Evolutionary conservation across 176 grass and related monocot species (phyloP), one percentile per base, ranked within the genome.

Genomic region (Raddia distichophylla): DNA sequence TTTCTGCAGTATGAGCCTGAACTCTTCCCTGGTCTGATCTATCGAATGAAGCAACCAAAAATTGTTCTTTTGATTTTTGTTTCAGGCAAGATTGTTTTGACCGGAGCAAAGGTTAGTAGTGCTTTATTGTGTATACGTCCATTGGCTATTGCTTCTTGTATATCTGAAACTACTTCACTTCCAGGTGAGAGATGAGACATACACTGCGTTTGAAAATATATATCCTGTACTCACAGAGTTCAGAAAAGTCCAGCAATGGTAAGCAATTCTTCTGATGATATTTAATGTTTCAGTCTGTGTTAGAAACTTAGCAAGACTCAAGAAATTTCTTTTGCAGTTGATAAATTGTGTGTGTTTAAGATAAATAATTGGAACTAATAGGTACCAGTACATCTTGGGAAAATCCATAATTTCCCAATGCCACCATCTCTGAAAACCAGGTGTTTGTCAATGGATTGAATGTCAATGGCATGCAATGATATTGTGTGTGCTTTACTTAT

Each of bases 61-160:
- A 98, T 93, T 76, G 92, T 95, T 87, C 95, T 93, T 69, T 87
- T 98, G 51, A 98, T 98, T 89, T 98, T 98, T 69, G 95, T 98
- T 73, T 98, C 95, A 45, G 95, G 95, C 67, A 95, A 98, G 76
- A 98, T 98, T 84, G 95, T 98, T 81, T 91, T 98, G 44, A 98
- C 92, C 27, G 95, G 90, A 8, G 92, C 95, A 72, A 95, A 98
- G 95, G 95, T 94, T 77, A 84, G 78, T 6, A 32, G 2, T 77
- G 7, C 35, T 75, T 69, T 61, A 5, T 55, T 75, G 3, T 53
- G 7, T 51, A 37, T 53, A 54, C 19, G 32, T 86, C 7, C 0
- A 42, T 69, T 64, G 22, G 0, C 64, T 52, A 54, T 3, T 82
- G 33, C 54, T 64, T 72, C 45, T 20, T 0, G 2, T 64, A 33